phyloP scores from a whole-genome alignment of 257 asterid genomes.

The Vinca minor region DNA sequence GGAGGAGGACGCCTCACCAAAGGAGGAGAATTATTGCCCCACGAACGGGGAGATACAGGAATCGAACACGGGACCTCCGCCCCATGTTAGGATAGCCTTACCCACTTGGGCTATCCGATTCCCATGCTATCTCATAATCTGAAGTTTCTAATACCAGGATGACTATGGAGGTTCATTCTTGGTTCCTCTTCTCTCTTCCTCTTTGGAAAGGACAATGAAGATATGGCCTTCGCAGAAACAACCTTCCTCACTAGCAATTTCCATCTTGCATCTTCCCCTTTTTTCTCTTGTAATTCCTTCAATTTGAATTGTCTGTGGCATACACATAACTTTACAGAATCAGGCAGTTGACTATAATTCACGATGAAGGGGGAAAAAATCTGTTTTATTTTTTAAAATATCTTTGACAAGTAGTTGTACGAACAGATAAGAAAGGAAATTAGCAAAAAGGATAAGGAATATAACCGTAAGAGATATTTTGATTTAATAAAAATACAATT shows the following conservation, averaged over 20 bases:
- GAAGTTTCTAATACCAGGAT: slow-evolving; percentile 31
- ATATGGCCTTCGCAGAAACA: slow-evolving; percentile 46
- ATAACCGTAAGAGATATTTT: background rate
- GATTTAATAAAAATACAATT: background rate
- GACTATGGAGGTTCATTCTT: slow-evolving; percentile 16
- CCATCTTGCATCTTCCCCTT: slow-evolving; percentile 50
- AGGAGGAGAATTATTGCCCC: too few species aligned
- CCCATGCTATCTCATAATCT: slow-evolving; percentile 21
- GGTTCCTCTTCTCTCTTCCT: slow-evolving; percentile 52
- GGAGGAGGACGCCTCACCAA: too few species aligned
- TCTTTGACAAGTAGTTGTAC: background rate
- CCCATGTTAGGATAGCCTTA: too few species aligned
- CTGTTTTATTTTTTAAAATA: background rate
- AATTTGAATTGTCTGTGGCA: slow-evolving; percentile 60
- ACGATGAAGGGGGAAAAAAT: background rate
- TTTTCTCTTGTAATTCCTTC: slow-evolving; percentile 37
- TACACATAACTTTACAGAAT: background rate
- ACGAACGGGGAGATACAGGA: too few species aligned
- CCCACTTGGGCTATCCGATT: too few species aligned
- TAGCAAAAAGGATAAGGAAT: background rate
- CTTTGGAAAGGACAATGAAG: slow-evolving; percentile 54
- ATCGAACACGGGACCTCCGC: too few species aligned
- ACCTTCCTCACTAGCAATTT: slow-evolving; percentile 60
- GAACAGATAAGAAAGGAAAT: background rate
- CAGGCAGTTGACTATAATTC: background rate